Evolutionary conservation across 768 basidiomycete genomes (phyloP).

Genomic region (Lentinula lateritia): DNA sequence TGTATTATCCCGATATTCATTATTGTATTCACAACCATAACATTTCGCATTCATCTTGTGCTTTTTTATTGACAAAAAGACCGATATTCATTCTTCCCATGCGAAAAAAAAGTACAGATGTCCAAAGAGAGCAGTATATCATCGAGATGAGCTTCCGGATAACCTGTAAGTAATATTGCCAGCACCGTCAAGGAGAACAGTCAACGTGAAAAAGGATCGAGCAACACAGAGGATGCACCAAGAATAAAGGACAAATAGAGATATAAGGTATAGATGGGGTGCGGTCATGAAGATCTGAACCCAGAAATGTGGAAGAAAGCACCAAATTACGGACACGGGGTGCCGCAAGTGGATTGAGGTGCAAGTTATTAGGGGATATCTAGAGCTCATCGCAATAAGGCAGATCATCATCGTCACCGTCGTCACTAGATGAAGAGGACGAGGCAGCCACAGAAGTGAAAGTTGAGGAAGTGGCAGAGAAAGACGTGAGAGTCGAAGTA

Average conservation of each 20-base stretch:
- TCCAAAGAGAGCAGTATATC: background rate
- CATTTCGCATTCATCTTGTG: background rate
- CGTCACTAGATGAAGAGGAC: slow-evolving; percentile 14
- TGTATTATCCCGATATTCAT: background rate
- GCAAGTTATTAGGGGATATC: background rate
- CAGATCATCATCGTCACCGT: slow-evolving; percentile 18
- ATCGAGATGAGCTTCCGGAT: background rate
- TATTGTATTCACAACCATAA: background rate
- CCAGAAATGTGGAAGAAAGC: background rate
- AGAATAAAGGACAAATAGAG: background rate
- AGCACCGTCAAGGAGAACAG: background rate
- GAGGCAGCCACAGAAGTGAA: slow-evolving; percentile 8
- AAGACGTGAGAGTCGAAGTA: slow-evolving; percentile 15
- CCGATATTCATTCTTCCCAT: background rate
- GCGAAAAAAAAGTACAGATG: background rate
- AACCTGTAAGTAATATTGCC: background rate
- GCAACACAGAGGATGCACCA: no score
- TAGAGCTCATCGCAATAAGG: slow-evolving; percentile 13
- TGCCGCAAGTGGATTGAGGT: background rate
- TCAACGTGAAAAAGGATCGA: background rate
- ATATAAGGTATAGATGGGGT: background rate
- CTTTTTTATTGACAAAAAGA: background rate
- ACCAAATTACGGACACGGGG: background rate
- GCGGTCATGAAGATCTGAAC: background rate
- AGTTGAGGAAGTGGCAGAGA: slow-evolving; percentile 21